phyloP scores from a whole-genome alignment of 1,284 basidiomycete genomes.

The Cryptococcus hybrid region DNA sequence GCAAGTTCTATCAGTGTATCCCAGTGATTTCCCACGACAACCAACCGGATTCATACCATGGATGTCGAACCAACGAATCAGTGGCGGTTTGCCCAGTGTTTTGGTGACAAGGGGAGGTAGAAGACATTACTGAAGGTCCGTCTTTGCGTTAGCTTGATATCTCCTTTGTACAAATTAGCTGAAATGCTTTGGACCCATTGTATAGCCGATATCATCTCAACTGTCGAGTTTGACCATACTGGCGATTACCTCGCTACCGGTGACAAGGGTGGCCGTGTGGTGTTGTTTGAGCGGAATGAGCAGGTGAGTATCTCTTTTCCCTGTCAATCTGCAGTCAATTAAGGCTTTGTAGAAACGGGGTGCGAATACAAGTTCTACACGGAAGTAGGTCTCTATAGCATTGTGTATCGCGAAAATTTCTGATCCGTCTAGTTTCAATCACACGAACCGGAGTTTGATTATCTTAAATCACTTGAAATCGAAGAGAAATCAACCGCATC shows the following conservation, averaged over 20 bases:
- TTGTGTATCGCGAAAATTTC: background rate
- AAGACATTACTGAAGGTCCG: constrained; percentile 98
- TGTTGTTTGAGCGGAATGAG: constrained; percentile 98
- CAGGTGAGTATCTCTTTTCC: constrained; percentile 61
- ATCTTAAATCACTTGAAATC: constrained; percentile 99
- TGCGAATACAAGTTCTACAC: constrained; percentile 99
- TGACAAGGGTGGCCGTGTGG: constrained; percentile 98
- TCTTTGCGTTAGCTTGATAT: background rate
- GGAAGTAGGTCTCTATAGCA: constrained; percentile 55
- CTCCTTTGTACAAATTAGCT: constrained; percentile 12
- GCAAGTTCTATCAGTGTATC: too few species aligned
- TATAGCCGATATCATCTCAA: constrained; percentile 97
- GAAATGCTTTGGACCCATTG: background rate
- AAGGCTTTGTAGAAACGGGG: constrained; percentile 56
- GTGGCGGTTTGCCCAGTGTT: constrained; percentile 99
- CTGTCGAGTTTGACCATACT: constrained; percentile 99
- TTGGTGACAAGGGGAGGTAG: constrained; percentile 98
- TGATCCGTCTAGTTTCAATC: constrained; percentile 66
- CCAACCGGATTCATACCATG: constrained; percentile 49
- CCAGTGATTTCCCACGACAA: background rate
- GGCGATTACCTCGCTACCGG: constrained; percentile 99
- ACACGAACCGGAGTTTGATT: constrained; percentile 99
- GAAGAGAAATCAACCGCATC: constrained; percentile 99
- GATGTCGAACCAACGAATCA: constrained; percentile 71
- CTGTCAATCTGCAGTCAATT: background rate